These are phyloP conservation scores for Hypoxylon trugodes DNA, from an alignment of 495 filamentous ascomycete genomes.

Conservation along the genomic window DNA sequence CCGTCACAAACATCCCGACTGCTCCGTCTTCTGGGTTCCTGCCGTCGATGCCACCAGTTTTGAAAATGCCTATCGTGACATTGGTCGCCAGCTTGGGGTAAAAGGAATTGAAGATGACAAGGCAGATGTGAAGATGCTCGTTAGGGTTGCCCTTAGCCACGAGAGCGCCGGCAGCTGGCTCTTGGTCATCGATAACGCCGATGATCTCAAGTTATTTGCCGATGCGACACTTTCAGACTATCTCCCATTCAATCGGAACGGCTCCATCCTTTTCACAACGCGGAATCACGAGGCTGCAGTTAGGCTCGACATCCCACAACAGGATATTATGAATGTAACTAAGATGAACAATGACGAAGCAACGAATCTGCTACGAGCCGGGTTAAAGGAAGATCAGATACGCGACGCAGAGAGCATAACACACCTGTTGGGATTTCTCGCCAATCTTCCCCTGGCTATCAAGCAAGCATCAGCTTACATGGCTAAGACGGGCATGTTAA, in stretches of 20 bases:
- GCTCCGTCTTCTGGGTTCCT: constrained; percentile 59
- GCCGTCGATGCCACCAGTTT: constrained; percentile 48
- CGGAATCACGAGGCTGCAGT: constrained; percentile 41
- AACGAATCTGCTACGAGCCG: constrained; percentile 22
- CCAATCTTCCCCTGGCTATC: constrained; percentile 56
- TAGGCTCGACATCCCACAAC: constrained; percentile 15
- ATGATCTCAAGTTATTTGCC: constrained; percentile 5
- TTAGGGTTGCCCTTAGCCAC: constrained; percentile 46
- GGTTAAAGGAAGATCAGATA: constrained; percentile 21
- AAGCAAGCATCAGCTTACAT: constrained; percentile 60
- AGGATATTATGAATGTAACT: constrained; percentile 26
- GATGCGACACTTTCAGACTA: constrained; percentile 25
- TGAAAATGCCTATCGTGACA: constrained; percentile 53
- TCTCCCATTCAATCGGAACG: constrained; percentile 49
- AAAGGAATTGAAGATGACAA: constrained; percentile 44
- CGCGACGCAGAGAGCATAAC: constrained; percentile 9
- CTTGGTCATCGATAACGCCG: background rate
- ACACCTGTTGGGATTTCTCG: constrained; percentile 49
- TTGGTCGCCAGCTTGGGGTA: constrained; percentile 48
- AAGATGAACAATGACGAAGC: constrained; percentile 46
- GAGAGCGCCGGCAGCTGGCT: constrained; percentile 53
- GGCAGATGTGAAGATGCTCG: constrained; percentile 48
- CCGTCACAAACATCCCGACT: constrained; percentile 44
- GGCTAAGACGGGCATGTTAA: constrained; percentile 43
- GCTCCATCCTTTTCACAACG: constrained; percentile 54